These are phyloP conservation scores for Jasminum sambac DNA, from an alignment of 257 asterid species.

Conservation along the genomic window DNA sequence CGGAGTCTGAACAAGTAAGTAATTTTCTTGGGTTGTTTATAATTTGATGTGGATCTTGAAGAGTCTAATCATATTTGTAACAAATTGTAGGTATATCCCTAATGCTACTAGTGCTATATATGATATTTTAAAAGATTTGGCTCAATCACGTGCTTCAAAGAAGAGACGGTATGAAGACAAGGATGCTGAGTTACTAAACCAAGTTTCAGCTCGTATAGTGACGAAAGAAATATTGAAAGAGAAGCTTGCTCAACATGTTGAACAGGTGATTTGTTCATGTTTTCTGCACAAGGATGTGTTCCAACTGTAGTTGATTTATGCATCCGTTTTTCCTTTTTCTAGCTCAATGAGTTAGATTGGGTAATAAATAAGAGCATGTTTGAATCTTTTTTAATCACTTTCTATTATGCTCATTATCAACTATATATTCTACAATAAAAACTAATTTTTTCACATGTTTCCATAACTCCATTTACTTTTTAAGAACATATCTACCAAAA, in stretches of 20 bases:
- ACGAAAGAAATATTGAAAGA: slow-evolving; percentile 62
- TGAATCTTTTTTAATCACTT: background rate
- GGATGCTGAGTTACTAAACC: slow-evolving; percentile 67
- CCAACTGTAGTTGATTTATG: background rate
- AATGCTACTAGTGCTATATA: slow-evolving; percentile 69
- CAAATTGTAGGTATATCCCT: slow-evolving; percentile 71
- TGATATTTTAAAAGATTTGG: slow-evolving; percentile 64
- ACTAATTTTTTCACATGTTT: no score
- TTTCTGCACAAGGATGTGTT: slow-evolving; percentile 5
- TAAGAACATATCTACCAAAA: no score
- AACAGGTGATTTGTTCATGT: slow-evolving; percentile 45
- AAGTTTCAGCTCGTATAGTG: slow-evolving; percentile 49
- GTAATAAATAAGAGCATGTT: no score
- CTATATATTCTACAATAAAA: no score
- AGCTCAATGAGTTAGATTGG: no score
- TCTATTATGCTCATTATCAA: background rate
- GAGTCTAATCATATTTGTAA: slow-evolving; percentile 22
- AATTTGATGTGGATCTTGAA: slow-evolving; percentile 18
- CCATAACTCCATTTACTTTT: no score
- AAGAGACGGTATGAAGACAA: slow-evolving; percentile 53
- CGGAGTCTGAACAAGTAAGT: slow-evolving; percentile 77
- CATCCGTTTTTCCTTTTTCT: background rate
- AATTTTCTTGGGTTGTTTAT: slow-evolving; percentile 25
- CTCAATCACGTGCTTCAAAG: slow-evolving; percentile 54
- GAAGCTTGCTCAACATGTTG: slow-evolving; percentile 84